A percentile compares a stretch with the other conserved stretches of the same genome.
Evolutionary conservation across 192 early-diverging fungal genomes (phyloP).

Genomic region (Cetraspora pellucida): DNA sequence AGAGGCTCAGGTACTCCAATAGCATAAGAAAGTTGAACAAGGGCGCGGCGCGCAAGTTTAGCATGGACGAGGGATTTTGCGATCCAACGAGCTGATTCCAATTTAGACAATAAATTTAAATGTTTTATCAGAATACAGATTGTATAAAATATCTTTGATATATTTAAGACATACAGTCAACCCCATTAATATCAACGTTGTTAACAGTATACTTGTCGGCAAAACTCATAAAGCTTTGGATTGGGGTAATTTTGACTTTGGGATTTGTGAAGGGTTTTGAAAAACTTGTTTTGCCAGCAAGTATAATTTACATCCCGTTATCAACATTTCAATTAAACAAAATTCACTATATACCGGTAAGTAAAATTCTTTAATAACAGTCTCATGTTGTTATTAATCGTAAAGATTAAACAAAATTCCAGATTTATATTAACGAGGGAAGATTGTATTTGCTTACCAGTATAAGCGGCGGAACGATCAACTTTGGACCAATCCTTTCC

Average conservation of each 20-base stretch:
- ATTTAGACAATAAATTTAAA: too few relatives aligned
- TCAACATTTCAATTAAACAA: neutral
- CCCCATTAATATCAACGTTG: too few relatives aligned
- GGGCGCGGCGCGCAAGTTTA: slow-evolving; percentile 86
- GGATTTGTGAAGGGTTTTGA: too few relatives aligned
- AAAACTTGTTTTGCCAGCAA: too few relatives aligned
- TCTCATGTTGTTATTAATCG: neutral
- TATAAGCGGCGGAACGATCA: slow-evolving; percentile 97
- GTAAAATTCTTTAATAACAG: neutral
- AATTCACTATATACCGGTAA: neutral
- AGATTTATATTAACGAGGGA: neutral
- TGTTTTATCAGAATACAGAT: too few relatives aligned
- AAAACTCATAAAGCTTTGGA: too few relatives aligned
- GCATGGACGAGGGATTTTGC: slow-evolving; percentile 97
- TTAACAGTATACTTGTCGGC: too few relatives aligned
- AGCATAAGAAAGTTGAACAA: slow-evolving; percentile 98
- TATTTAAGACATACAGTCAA: too few relatives aligned
- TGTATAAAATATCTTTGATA: too few relatives aligned
- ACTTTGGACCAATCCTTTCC: slow-evolving; percentile 99
- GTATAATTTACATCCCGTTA: too few relatives aligned
- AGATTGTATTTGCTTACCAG: slow-evolving; percentile 39
- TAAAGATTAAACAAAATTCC: neutral
- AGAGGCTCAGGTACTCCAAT: slow-evolving; percentile 97
- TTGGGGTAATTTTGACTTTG: too few relatives aligned
- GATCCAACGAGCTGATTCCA: slow-evolving; percentile 80